Base-by-base conservation (phyloP, 495 filamentous ascomycete genomes). In the Clavariopsis aquatica region DNA sequence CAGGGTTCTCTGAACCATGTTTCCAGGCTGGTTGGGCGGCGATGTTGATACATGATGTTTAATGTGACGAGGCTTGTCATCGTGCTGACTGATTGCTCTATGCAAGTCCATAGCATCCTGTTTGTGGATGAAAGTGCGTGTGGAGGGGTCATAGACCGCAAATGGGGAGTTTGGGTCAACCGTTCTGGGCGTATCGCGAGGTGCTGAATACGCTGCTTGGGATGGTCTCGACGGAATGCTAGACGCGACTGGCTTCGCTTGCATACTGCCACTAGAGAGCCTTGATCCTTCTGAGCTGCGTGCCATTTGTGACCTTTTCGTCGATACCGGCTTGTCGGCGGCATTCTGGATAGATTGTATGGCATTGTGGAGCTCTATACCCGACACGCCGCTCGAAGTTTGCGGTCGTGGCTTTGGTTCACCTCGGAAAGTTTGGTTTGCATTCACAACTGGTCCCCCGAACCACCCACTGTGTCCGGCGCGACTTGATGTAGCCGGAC, bases 291-390 rank as follows among this genome's bases (percentile, higher is more conserved):
- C 78, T 6, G 77, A 70, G 29, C 71, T 75, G 13, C 76, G 77
- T 15, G 69, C 64, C n/a, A 75, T 64, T 38, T 73, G 74, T 22
- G 80, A 76, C 71, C 82, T 88, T 69, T 82, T 85, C 53, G 78
- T 83, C 64, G 79, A 86, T 12, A 80, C 74, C 6, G 81, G 79
- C 49, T 75, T 77, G 46, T 81, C 79, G 1, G 81, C 72, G 29
- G 79, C 74, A 45, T 84, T 77, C 29, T 79, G 71, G 13, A 83
- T 68, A 8, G 70, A 62, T 27, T 77, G 68, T 47, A 78, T 75
- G 15, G 74, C 66, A 31, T 69, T 65, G 12, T 76, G 68, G n/a
- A 66, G 64, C 36, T 79, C 72, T 20, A 68, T 54, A 1, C 23
- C 66, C 28, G 70, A 19, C 24, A 58, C 5, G 1, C 69, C 65